Base-by-base conservation (phyloP, 2,329 filamentous ascomycete genomes). In the Ceratocystis eucalypticola region DNA sequence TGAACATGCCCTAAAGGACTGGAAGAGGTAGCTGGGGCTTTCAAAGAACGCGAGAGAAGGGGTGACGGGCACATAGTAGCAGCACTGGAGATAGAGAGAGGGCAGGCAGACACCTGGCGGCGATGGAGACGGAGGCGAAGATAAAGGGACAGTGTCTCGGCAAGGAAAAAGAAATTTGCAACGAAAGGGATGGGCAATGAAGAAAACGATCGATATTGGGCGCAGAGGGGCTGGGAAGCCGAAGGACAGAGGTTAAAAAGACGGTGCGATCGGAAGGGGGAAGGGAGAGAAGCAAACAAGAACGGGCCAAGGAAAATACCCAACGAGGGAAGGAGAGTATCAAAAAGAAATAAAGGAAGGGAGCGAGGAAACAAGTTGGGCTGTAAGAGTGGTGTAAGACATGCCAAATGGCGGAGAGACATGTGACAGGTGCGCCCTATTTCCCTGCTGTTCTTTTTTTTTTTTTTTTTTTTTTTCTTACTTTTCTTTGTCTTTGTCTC, bases 371-470 rank as follows among this genome's bases (percentile, higher is more conserved):
- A 61, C 10, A 30, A 37, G 25, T 33, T 33, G 15, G 28, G 25
- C 53, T 57, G 22, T 33, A 30, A 33, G 30, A 57, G 53, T 33
- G 17, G 28, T n/a, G 12, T 30, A 33, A 57, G 53, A 57, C 53
- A 57, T 57, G 53, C 15, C 53, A 57, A 57, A 57, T 57, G 53
- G 53, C 25, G 53, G 53, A 30, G 53, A 57, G 28, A 57, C 53
- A 57, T 17, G 25, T 57, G 25, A 25, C 53, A 57, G 5, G 22
- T 8, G 3, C 41, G 2, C 33, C 30, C 30, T 62, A n/a, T 61
- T 20, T 61, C 25, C 37, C 12, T 10, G 2, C 37, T 17, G 46
- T 0, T 20, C 4, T 28, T 28, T 25, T 12, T 17, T 30, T 53
- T 28, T 53, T 20, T 28, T 1, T 2, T 12, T 53, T 10, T 22